Percentiles rank a stretch among this genome's conserved stretches.
Evolutionary conservation across 2,329 filamentous ascomycete species (phyloP).

Genomic region (Pestalotiopsis sp.): DNA sequence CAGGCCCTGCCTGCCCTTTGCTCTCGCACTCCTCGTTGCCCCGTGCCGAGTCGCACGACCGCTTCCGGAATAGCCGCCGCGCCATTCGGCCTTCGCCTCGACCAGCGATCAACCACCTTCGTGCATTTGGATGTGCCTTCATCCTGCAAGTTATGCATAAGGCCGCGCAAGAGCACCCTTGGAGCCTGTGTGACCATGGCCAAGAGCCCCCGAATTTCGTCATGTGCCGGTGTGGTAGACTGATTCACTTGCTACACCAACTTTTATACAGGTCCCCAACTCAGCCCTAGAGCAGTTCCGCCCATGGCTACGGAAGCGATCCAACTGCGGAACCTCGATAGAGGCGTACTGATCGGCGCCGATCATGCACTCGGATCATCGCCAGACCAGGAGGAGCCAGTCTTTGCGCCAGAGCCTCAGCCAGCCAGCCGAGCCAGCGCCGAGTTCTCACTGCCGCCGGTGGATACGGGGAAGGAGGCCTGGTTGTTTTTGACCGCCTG

Average conservation of each 20-base stretch:
- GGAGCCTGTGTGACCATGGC: background rate
- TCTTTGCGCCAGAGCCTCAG: background rate
- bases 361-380: background rate
- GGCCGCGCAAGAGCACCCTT: background rate
- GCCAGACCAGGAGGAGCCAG: background rate
- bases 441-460: constrained; percentile 3
- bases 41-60: background rate
- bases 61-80: background rate
- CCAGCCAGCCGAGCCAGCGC: background rate
- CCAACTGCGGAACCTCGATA: background rate
- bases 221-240: background rate
- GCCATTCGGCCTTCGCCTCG: background rate
- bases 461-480: constrained; percentile 5
- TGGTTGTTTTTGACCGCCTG: constrained; percentile 13
- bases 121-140: background rate
- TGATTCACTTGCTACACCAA: background rate
- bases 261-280: background rate
- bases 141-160: background rate
- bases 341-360: background rate
- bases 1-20: background rate
- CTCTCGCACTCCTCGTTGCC: background rate
- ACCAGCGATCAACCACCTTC: background rate
- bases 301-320: background rate
- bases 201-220: background rate
- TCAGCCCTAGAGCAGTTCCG: background rate